Evolutionary conservation across 1,284 basidiomycete genomes (phyloP), one percentile per base, ranked within the genome.

Genomic region (Sphaerobolus stellatus): DNA sequence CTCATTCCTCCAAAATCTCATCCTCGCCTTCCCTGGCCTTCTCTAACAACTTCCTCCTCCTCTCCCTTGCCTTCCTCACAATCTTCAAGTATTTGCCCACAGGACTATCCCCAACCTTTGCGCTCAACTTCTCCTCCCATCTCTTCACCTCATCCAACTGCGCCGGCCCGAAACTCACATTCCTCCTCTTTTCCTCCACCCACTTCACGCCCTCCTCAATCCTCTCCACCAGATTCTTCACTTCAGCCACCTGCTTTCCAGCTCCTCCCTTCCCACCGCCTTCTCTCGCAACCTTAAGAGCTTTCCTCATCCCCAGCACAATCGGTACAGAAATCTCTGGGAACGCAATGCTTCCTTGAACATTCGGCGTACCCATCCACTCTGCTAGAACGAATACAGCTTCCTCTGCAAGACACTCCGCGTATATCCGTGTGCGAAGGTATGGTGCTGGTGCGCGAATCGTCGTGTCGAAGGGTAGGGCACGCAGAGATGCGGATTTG

Each of bases 301-400:
- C 71, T 71, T 84, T 82, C 28, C 83, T 83, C 54, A 95, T 75
- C 3, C 80, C 75, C 9, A 89, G 80, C n/a, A 86, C 73, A 34
- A 95, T 75, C 2, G 96, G 94, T n/a, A 98, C 82, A 13, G 86
- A 80, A 50, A 97, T 77, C 73, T 99, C 97, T 2, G 96, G 96
- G 75, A 98, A 98, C 0, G 92, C 92, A 54, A 98, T 87, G 68
- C 89, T 91, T 1, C 80, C 83, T 52, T 88, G 87, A 1, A 90
- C 82, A 0, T 79, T 72, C 59, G 68, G 75, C 65, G 75, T 90
- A 57, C 72, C 73, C 52, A 80, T 80, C 82, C 90, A 94, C 70
- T 96, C 92, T 9, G 87, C 85, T 40, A 98, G 77, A 18, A 94
- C 71, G 70, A 83, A 94, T 5, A 80, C 70, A 18, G 86, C 76